A percentile compares a stretch with the other conserved stretches of the same genome.
phyloP scores from a whole-genome alignment of 1,139 yeast species.

The Wickerhamomyces sp. region DNA sequence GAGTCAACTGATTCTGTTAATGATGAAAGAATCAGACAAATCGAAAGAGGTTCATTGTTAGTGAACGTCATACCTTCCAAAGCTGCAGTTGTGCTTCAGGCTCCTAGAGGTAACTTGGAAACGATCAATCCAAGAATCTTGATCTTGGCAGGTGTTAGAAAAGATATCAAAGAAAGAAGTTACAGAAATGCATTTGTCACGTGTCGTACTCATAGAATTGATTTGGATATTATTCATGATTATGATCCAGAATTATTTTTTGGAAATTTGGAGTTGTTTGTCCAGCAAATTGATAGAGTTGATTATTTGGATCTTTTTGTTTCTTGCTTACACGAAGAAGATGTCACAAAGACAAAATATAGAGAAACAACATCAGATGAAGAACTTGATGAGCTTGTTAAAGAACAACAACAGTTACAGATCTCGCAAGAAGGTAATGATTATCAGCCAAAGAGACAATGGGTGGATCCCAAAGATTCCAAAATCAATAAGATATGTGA shows the following conservation, averaged over 20 bases:
- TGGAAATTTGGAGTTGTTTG: conserved; percentile 59
- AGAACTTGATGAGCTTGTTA: conserved; percentile 29
- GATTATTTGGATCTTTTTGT: conserved; percentile 84
- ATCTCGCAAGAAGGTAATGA: conserved; percentile 15
- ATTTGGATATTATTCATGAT: conserved; percentile 85
- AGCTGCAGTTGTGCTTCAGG: conserved; percentile 81
- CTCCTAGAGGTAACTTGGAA: conserved; percentile 94
- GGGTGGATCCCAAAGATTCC: conserved; percentile 37
- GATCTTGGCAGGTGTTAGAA: conserved; percentile 81
- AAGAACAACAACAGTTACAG: conserved; percentile 25
- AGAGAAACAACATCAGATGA: conserved; percentile 52
- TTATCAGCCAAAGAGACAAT: conserved; percentile 30
- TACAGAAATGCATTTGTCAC: conserved; percentile 71
- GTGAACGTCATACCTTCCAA: conserved; percentile 80
- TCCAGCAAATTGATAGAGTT: conserved; percentile 63
- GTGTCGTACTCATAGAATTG: conserved; percentile 90
- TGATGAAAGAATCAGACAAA: conserved; percentile 83
- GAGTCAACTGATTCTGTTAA: conserved; percentile 30
- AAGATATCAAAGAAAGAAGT: conserved; percentile 49
- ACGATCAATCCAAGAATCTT: conserved; percentile 90
- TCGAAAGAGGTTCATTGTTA: conserved; percentile 85
- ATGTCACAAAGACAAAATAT: conserved; percentile 80
- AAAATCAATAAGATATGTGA: conserved; percentile 80
- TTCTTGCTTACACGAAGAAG: conserved; percentile 81
- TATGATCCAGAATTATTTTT: conserved; percentile 69